Evolutionary conservation across 768 basidiomycete species (phyloP), one percentile per base, ranked within the genome.

Genomic region (Podaxis sp.): DNA sequence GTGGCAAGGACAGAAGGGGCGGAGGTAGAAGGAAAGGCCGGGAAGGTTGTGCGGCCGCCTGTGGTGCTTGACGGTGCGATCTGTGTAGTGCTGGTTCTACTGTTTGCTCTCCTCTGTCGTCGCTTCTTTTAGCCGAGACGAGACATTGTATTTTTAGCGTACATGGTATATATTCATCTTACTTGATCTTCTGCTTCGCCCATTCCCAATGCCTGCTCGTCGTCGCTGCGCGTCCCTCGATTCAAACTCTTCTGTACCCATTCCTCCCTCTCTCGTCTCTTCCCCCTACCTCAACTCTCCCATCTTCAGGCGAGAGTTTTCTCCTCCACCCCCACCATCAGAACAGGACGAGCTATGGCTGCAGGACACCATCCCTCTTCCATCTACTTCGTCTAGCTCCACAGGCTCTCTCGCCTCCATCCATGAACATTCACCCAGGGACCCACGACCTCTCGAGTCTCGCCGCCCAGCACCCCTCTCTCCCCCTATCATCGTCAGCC

Each of bases 11-110:
- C 12, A 22, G 60, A 40, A 24, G 24, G n/a, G 24, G 5, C 51
- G 15, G 59, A 53, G 36, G 33, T 52, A 42, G 30, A 40, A 51
- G 30, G 42, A 13, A 57, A 53, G 68, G 63, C 68, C 51, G 64
- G 66, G 36, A 68, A 73, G 42, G 78, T 74, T 33, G 15, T 9
- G 22, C 49, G 49, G 2, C 85, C 89, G 24, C 89, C 89, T 24
- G 70, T 91, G 26, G 73, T 91, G 24, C 77, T 93, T 36, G 92
- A 93, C 72, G 84, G 84, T 11, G 85, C 87, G 30, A 93, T 93
- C 64, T 87, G 88, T 71, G 79, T 92, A 53, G 77, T 91, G 22
- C 75, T 93, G 9, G 87, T 88, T 13, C 74, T 92, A 62, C 81
- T 87, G 53, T 83, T 88, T 68, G 87, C 84, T 38, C 80, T 93